Conservation (phyloP, 2,329 filamentous ascomycete genomes). For the Mariannaea elegans region DNA sequence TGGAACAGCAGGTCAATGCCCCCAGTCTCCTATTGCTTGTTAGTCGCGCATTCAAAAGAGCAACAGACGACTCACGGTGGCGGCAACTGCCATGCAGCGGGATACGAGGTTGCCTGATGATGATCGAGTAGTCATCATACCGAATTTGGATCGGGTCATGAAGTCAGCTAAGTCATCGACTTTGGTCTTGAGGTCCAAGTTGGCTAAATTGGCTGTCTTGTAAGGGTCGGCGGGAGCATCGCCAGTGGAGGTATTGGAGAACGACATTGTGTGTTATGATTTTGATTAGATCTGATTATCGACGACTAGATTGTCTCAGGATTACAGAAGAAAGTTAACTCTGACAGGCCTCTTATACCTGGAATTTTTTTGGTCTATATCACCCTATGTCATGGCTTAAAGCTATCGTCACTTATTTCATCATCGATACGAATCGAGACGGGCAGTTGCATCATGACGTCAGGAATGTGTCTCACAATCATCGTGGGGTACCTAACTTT, state of each 20-base stretch:
- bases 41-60: background rate
- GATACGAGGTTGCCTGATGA: constrained; percentile 74
- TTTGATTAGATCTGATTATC: background rate
- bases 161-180: constrained; percentile 78
- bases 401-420: constrained; percentile 39
- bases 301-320: background rate
- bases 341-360: constrained; percentile 28
- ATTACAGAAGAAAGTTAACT: background rate
- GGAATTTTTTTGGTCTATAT: constrained; percentile 11
- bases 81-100: constrained; percentile 87
- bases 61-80: constrained; percentile 63
- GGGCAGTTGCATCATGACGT: constrained; percentile 24
- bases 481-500: constrained; percentile 1
- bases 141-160: constrained; percentile 78
- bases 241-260: constrained; percentile 66
- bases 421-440: constrained; percentile 34
- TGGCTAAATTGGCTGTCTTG: constrained; percentile 75
- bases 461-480: constrained; percentile 11
- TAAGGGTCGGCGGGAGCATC: constrained; percentile 78
- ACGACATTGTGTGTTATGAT: constrained; percentile 50
- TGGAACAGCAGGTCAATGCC: constrained; percentile 88
- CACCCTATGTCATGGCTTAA: constrained; percentile 16
- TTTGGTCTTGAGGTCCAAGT: constrained; percentile 74
- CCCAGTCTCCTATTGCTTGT: constrained; percentile 69
- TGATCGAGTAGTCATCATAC: constrained; percentile 84